A percentile compares a stretch with the other conserved stretches of the same genome.
Evolutionary conservation across 345 rosid species (phyloP).

Genomic region (Noccaea bulbosa): DNA sequence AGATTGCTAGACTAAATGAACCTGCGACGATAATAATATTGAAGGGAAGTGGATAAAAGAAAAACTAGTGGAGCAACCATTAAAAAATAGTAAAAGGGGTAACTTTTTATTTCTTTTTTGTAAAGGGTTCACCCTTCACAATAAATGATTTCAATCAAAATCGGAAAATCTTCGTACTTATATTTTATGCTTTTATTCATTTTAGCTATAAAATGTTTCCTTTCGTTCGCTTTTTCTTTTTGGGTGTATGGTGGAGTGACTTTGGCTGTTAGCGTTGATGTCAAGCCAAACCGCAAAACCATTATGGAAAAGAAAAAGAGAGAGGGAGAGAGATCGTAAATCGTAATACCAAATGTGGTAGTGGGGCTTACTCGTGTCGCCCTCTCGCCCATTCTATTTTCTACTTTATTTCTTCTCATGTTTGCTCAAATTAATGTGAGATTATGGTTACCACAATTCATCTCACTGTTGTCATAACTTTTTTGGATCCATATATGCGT

Average conservation of each 20-base stretch:
- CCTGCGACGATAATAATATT: too few species aligned
- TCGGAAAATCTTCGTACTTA: conserved; percentile 44
- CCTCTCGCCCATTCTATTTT: conserved; percentile 59
- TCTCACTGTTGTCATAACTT: too few species aligned
- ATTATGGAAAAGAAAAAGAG: conserved; percentile 14
- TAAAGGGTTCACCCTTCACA: conserved; percentile 49
- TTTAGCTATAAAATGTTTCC: conserved; percentile 6
- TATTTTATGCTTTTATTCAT: conserved; percentile 26
- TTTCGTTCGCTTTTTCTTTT: conserved; percentile 28
- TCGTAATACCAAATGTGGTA: conserved; percentile 47
- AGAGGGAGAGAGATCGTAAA: conserved; percentile 34
- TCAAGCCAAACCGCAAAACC: conserved; percentile 79
- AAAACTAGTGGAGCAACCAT: conserved; percentile 45
- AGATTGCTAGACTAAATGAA: background rate
- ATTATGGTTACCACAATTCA: too few species aligned
- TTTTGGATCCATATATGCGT: too few species aligned
- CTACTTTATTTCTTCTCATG: conserved; percentile 31
- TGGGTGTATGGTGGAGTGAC: conserved; percentile 47
- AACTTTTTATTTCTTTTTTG: conserved; percentile 38
- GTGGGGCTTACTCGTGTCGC: conserved; percentile 84
- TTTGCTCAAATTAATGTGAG: background rate
- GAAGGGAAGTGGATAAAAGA: too few species aligned
- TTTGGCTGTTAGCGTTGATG: conserved; percentile 89
- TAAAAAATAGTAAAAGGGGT: conserved; percentile 35
- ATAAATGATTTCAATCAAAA: conserved; percentile 41